Evolutionary conservation across 768 basidiomycete species (phyloP), one percentile per base, ranked within the genome.

Genomic region (Lyophyllum decastes): DNA sequence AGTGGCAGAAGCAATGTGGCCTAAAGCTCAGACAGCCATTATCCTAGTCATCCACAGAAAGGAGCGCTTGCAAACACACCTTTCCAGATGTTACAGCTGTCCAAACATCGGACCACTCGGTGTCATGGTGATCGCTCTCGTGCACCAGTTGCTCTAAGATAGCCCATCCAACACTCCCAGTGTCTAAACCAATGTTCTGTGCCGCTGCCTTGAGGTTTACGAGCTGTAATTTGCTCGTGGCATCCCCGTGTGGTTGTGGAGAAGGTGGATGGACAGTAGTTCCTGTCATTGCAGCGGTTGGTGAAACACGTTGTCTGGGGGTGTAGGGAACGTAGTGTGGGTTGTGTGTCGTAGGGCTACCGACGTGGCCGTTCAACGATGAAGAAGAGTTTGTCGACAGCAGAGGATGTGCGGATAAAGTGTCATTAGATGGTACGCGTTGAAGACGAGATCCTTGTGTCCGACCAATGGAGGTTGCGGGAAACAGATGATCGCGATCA

Each of bases 1-100:
- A 84, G 69, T 0, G 95, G 95, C 0, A 98, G 78, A 16, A 98
- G 75, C 11, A 99, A 68, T 0, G 90, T 88, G 2, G 90, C 89
- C 94, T 96, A 65, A 2, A 59, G 58, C 61, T 55, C 44, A 26
- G 51, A 38, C 52, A 47, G 25, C 46, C 38, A 54, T 30, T 25
- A 50, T 19, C 50, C 16, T 34, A 30, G 25, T 21, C 46, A 14
- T 34, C 25, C 19, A 49, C 41, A 57, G 34, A n/a, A 49, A 58
- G 47, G 26, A 44, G 43, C 14, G 22, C 22, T 12, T 38, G 27
- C 4, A 14, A 30, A 73, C 80, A 45, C 62, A 88, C 92, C 84
- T 89, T 91, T 17, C 87, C 86, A 22, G 76, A 76, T 2, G 82
- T 82, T 49, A 94, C 65, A 1, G 82, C 78, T 52, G 67, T 76